phyloP scores from a whole-genome alignment of 1,139 yeast genomes.

The Komagataea norvegica region DNA sequence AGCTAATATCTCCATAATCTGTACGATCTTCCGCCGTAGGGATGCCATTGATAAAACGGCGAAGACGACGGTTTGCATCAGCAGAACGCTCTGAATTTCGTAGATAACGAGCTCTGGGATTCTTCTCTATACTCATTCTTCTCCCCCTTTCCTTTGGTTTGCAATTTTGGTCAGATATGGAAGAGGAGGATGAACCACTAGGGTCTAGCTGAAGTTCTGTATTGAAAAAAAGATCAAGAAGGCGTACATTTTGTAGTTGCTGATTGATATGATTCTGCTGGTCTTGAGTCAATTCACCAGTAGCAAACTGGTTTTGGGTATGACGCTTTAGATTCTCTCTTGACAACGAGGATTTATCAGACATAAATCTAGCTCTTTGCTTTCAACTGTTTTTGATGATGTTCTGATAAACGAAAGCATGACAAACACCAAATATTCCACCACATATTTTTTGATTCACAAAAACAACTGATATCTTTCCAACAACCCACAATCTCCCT shows the following conservation, averaged over 20 bases:
- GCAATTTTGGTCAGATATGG: neutral
- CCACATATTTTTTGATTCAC: neutral
- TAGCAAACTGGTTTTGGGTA: neutral
- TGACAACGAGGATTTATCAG: neutral
- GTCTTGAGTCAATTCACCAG: neutral
- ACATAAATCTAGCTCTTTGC: slow-evolving; percentile 1
- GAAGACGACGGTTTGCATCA: too few relatives aligned
- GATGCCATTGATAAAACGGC: too few relatives aligned
- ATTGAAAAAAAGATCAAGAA: neutral
- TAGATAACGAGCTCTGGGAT: slow-evolving; percentile 2
- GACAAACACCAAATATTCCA: neutral
- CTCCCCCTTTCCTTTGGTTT: neutral
- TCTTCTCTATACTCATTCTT: neutral
- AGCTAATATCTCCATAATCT: too few relatives aligned
- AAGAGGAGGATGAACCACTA: neutral
- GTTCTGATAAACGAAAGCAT: neutral
- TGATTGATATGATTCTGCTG: neutral
- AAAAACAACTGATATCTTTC: neutral
- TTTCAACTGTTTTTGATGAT: neutral
- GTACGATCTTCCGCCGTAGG: too few relatives aligned
- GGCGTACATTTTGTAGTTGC: slow-evolving; percentile 1
- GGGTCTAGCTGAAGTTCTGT: neutral
- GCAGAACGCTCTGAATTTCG: too few relatives aligned
- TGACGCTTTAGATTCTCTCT: slow-evolving; percentile 1
- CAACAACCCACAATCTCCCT: too few relatives aligned